A percentile compares a stretch with the other conserved stretches of the same genome.
Evolutionary conservation across 176 grass and related monocot species (phyloP).

Genomic region (Urochloa ruziziensis): DNA sequence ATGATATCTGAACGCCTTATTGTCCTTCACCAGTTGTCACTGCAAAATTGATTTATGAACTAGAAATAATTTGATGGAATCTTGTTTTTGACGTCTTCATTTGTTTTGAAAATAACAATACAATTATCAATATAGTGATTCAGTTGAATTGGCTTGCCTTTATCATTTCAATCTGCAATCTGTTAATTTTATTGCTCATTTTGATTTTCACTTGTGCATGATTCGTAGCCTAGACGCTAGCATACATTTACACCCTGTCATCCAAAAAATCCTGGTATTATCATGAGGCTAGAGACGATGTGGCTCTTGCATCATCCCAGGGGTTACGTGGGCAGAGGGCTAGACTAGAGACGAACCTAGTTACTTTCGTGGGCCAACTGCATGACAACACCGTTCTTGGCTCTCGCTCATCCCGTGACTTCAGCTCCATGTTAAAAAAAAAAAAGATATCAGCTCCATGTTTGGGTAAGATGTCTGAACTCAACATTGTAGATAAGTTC

Average conservation of each 20-base stretch:
- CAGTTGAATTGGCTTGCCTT: neutral
- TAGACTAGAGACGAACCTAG: neutral
- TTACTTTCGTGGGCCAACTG: constrained; percentile 39
- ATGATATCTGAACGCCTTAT: neutral
- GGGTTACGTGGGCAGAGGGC: neutral
- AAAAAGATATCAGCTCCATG: too few species aligned
- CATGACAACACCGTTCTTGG: constrained; percentile 11
- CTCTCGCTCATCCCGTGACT: constrained; percentile 29
- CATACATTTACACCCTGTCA: constrained; percentile 25
- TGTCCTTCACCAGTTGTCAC: neutral
- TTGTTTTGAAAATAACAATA: neutral
- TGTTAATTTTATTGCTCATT: neutral
- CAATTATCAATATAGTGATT: neutral
- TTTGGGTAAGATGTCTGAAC: constrained; percentile 7
- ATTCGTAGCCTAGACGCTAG: neutral
- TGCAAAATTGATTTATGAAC: neutral
- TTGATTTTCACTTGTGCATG: neutral
- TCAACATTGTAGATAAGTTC: neutral
- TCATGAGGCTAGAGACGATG: neutral
- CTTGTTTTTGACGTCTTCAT: neutral
- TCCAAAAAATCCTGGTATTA: constrained; percentile 17
- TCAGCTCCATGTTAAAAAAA: too few species aligned
- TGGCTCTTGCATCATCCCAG: constrained; percentile 28
- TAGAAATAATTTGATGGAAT: neutral
- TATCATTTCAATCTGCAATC: neutral